phyloP scores from a whole-genome alignment of 2,329 filamentous ascomycete species.

The Zymoseptoria crescenta region DNA sequence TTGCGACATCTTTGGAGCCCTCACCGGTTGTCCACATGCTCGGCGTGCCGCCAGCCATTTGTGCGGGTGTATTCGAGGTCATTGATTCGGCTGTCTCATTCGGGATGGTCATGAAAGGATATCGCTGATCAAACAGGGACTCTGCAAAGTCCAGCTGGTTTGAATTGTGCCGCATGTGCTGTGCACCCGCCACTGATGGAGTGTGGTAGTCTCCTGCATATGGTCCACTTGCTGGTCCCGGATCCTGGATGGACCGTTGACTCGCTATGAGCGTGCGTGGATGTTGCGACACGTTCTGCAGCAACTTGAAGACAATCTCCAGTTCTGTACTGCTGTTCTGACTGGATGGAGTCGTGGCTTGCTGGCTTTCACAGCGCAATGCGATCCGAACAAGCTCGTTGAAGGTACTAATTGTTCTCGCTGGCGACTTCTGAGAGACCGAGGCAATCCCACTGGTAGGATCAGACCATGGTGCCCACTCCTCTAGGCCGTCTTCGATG shows the following conservation, averaged over 20 bases:
- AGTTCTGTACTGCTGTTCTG: conserved; percentile 2
- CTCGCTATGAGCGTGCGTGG: background rate
- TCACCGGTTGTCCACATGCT: conserved; percentile 3
- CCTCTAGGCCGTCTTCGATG: conserved; percentile 60
- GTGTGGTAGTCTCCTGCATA: background rate
- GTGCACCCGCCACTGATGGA: background rate
- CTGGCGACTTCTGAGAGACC: conserved; percentile 31
- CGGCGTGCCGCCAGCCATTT: conserved; percentile 1
- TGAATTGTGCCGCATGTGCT: background rate
- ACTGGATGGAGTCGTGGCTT: background rate
- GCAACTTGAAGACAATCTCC: conserved; percentile 10
- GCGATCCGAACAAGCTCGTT: conserved; percentile 39
- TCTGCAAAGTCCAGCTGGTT: conserved; percentile 3
- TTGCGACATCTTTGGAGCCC: conserved; percentile 1
- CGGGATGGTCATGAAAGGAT: conserved; percentile 19
- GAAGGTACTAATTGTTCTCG: conserved; percentile 42
- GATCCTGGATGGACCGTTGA: background rate
- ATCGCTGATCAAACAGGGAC: conserved; percentile 9
- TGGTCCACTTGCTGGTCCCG: background rate
- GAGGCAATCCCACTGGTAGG: conserved; percentile 12
- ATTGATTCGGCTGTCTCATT: conserved; percentile 12
- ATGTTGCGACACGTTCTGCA: conserved; percentile 12
- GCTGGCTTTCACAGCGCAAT: conserved; percentile 3
- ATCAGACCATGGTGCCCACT: conserved; percentile 66
- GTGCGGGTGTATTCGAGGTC: conserved; percentile 5